Percentiles rank a stretch among this genome's conserved stretches.
Evolutionary conservation across 1,284 basidiomycete species (phyloP).

Genomic region (Cerrena zonata): DNA sequence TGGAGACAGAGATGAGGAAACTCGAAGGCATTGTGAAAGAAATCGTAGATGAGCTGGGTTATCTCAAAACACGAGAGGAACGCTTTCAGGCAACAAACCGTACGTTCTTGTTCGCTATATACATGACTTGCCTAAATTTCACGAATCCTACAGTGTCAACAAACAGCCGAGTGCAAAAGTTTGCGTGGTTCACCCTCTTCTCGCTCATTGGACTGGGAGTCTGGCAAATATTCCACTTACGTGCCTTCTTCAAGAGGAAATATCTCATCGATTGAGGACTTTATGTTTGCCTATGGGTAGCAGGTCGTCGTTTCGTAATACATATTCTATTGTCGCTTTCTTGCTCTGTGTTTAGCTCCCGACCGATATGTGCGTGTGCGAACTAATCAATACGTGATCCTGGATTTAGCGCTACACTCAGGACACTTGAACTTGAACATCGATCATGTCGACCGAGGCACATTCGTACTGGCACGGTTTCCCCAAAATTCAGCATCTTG

Average conservation of each 20-base stretch:
- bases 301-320: too few relatives aligned
- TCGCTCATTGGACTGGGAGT: slow-evolving; percentile 79
- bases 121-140: slow-evolving; percentile 3
- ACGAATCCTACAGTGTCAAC: slow-evolving; percentile 65
- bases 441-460: too few relatives aligned
- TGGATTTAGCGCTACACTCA: too few relatives aligned
- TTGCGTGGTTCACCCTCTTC: slow-evolving; percentile 83
- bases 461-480: slow-evolving; percentile 35
- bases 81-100: slow-evolving; percentile 89
- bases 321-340: too few relatives aligned
- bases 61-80: slow-evolving; percentile 86
- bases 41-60: slow-evolving; percentile 89
- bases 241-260: slow-evolving; percentile 94
- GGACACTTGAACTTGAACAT: too few relatives aligned
- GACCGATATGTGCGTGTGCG: too few relatives aligned
- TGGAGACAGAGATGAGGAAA: slow-evolving; percentile 98
- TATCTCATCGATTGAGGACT: slow-evolving; percentile 81
- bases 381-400: too few relatives aligned
- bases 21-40: slow-evolving; percentile 92
- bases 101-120: slow-evolving; percentile 38
- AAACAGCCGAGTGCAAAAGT: slow-evolving; percentile 84
- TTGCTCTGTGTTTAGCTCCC: too few relatives aligned
- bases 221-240: slow-evolving; percentile 93
- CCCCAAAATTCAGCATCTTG: slow-evolving; percentile 29
- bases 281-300: background rate